Evolutionary conservation across 139 green algal genomes (phyloP).

Genomic region (Chlorella sp.): DNA sequence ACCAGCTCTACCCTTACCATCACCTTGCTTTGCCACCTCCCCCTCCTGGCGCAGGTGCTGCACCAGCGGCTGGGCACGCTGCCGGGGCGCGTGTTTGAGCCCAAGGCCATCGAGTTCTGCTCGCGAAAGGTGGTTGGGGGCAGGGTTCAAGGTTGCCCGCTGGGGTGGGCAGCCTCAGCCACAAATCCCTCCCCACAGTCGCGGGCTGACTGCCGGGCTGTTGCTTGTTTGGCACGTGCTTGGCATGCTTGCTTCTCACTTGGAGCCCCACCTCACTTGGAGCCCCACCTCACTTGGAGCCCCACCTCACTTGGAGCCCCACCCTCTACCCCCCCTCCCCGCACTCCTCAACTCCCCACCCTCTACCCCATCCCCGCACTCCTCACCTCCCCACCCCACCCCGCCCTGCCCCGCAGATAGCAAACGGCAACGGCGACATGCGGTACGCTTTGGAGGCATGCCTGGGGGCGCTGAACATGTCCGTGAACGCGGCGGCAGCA

Average conservation of each 20-base stretch:
- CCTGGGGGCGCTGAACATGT: slow-evolving; percentile 1
- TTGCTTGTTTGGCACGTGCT: not conserved
- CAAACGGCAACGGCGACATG: slow-evolving; percentile 58
- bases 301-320: not conserved
- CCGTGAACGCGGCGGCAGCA: slow-evolving; percentile 26
- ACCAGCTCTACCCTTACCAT: too few species aligned
- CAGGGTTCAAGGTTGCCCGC: not conserved
- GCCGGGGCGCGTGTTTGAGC: slow-evolving; percentile 56
- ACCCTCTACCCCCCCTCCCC: too few species aligned
- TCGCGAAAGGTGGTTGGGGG: slow-evolving; percentile 47
- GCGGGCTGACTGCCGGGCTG: too few species aligned
- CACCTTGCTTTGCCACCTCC: not conserved
- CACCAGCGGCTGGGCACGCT: slow-evolving; percentile 49
- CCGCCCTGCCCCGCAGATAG: slow-evolving; percentile 43
- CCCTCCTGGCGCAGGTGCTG: slow-evolving; percentile 34
- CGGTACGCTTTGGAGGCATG: slow-evolving; percentile 45
- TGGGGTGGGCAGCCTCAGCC: too few species aligned
- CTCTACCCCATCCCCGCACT: too few species aligned
- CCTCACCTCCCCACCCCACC: not conserved
- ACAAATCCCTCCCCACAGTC: too few species aligned
- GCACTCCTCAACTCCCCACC: not conserved
- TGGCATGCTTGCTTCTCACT: too few species aligned
- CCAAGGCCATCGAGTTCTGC: slow-evolving; percentile 45
- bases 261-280: too few species aligned
- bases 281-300: too few species aligned